These are phyloP conservation scores for Podospora tetraspora DNA, from an alignment of 495 filamentous ascomycete species.

Conservation along the genomic window DNA sequence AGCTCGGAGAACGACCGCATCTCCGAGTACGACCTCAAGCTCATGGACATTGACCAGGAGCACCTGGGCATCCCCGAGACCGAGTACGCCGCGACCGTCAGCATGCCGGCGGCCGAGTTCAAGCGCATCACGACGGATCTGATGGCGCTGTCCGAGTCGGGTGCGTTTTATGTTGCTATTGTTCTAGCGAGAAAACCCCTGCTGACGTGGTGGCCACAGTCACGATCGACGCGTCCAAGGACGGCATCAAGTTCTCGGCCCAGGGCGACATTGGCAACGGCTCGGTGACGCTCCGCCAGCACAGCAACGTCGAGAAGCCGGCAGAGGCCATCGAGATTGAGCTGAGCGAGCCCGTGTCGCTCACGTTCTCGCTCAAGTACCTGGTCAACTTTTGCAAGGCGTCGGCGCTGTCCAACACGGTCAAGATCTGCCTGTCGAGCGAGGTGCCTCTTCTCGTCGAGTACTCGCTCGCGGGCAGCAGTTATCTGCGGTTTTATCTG, in stretches of 20 bases:
- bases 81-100: conserved; percentile 87
- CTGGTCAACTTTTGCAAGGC: conserved; percentile 99
- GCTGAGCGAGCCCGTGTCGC: conserved; percentile 83
- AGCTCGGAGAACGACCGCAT: conserved; percentile 79
- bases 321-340: conserved; percentile 80
- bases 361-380: conserved; percentile 99
- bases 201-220: conserved; percentile 48
- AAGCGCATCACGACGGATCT: conserved; percentile 91
- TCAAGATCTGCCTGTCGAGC: conserved; percentile 88
- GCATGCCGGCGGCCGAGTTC: conserved; percentile 87
- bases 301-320: conserved; percentile 88
- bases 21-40: conserved; percentile 98
- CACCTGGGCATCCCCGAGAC: conserved; percentile 98
- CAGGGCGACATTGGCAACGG: conserved; percentile 93
- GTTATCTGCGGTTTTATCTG: conserved; percentile 92
- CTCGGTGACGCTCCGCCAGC: conserved; percentile 81
- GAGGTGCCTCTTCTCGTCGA: conserved; percentile 96
- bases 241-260: conserved; percentile 94
- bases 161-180: conserved; percentile 42
- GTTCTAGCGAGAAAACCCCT: not conserved
- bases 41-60: conserved; percentile 99
- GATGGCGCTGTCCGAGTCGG: conserved; percentile 86
- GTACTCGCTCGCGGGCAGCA: conserved; percentile 74
- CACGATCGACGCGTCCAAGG: conserved; percentile 92
- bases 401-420: conserved; percentile 69